Base-by-base conservation (phyloP, 306 rosid species). In the Vachellia collinsii region DNA sequence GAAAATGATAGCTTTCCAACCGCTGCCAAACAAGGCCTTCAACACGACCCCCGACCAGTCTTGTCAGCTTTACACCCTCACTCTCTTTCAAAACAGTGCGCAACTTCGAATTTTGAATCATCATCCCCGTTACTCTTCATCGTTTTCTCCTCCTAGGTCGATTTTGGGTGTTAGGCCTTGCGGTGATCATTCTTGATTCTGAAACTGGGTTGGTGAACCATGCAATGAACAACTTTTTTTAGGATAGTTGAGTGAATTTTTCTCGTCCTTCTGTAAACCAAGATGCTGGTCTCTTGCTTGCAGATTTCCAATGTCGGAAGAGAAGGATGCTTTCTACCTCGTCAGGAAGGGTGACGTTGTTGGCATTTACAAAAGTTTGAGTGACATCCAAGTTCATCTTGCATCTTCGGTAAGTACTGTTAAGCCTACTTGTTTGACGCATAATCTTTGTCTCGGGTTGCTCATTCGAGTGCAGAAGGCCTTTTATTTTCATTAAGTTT, bases 281-380 rank as follows among this genome's bases (percentile, higher is more conserved):
- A 38, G 66, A 61, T 81, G 53, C 42, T 22, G 14, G 17, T 68
- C 29, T 62, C 74, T 72, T 47, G 10, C 25, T 77, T 78, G 85
- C 86, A 61, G 89, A 63, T 22, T 44, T 74, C 66, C 66, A 87
- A 95, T 95, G 98, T 97, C 79, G 85, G 91, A 88, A 11, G 94
- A 93, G 68, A 89, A 81, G 43, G 90, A 91, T 63, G 94, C 89
- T 38, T 93, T 91, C 73, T 95, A 87, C 62, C 89, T 95, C 64
- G 94, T 91, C 38, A 89, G 80, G 75, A 93, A 89, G 72, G 98
- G 99, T 5, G 93, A 90, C 44, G 78, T 90, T 67, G 77, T 93
- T 64, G 99, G 96, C 69, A 77, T 95, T 36, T 95, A 93, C 86
- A 95, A 83, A 80, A 90, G 84, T 78, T 72, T 83, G 25, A 83